Percentiles rank a stretch among this genome's conserved stretches.
These are phyloP conservation scores for Paraleonurus japonicus DNA, from an alignment of 257 asterid species.

Conservation along the genomic window DNA sequence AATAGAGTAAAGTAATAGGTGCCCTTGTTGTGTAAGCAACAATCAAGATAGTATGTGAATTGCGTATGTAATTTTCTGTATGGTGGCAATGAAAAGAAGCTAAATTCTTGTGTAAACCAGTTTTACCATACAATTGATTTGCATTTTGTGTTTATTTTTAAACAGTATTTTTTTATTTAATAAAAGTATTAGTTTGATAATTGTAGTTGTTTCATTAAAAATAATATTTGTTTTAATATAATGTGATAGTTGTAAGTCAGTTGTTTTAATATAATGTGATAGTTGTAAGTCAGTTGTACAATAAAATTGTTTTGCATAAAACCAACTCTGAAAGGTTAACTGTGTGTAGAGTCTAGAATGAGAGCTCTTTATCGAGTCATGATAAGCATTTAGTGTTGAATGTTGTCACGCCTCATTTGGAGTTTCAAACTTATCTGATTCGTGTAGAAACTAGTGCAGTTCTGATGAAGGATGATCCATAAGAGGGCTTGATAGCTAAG, in stretches of 20 bases:
- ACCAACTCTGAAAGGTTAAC: too few species aligned
- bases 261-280: too few species aligned
- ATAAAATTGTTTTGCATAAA: too few species aligned
- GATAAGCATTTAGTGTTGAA: slow-evolving; percentile 22
- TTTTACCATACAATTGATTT: too few species aligned
- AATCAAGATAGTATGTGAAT: background rate
- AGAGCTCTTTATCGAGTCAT: slow-evolving; percentile 1
- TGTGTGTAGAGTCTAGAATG: background rate
- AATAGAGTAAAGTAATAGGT: background rate
- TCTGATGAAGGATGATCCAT: slow-evolving; percentile 24
- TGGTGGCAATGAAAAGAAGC: background rate
- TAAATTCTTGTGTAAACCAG: too few species aligned
- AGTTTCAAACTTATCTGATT: slow-evolving; percentile 18
- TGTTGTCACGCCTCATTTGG: slow-evolving; percentile 23
- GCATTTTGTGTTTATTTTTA: too few species aligned
- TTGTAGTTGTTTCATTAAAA: too few species aligned
- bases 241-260: too few species aligned
- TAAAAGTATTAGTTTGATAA: too few species aligned
- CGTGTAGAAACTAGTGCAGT: background rate
- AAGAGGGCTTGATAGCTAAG: background rate
- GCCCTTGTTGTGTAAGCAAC: background rate
- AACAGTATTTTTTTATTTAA: too few species aligned
- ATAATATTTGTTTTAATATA: too few species aligned
- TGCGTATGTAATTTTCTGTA: background rate
- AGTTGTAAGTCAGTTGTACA: too few species aligned